Percentiles rank a stretch among this genome's conserved stretches.
Conservation (phyloP, 2,329 filamentous ascomycete genomes). For the Fusarium sp. region DNA sequence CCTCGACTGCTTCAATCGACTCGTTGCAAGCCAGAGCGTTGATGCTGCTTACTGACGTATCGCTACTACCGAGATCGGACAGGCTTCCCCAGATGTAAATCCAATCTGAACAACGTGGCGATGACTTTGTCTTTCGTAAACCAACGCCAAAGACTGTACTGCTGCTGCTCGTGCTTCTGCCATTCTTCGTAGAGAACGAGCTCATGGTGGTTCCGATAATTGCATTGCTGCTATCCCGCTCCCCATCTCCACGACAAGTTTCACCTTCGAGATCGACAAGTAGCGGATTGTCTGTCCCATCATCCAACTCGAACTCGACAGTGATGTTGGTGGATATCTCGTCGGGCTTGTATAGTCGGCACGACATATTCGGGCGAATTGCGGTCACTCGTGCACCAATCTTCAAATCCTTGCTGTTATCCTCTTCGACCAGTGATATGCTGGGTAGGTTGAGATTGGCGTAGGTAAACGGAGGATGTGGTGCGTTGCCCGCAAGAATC, state of each 20-base stretch:
- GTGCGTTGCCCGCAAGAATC: conserved; percentile 52
- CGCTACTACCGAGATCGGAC: conserved; percentile 36
- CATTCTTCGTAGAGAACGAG: neutral
- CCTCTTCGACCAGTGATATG: conserved; percentile 35
- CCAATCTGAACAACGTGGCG: conserved; percentile 50
- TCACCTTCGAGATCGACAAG: conserved; percentile 44
- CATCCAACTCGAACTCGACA: conserved; percentile 28
- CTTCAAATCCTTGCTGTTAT: conserved; percentile 16
- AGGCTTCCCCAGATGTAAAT: conserved; percentile 55
- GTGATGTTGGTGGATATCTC: conserved; percentile 47
- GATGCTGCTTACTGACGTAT: conserved; percentile 48
- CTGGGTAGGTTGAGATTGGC: conserved; percentile 49
- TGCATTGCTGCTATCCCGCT: conserved; percentile 29
- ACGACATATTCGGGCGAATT: conserved; percentile 50
- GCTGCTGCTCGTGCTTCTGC: neutral
- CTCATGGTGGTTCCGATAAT: conserved; percentile 33
- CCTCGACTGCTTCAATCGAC: conserved; percentile 49
- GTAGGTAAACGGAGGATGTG: conserved; percentile 55
- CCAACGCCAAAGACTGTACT: conserved; percentile 39
- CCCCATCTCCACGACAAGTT: conserved; percentile 24
- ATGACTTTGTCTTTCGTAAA: conserved; percentile 32
- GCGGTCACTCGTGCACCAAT: conserved; percentile 49
- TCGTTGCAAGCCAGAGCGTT: conserved; percentile 57
- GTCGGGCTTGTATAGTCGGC: conserved; percentile 35
- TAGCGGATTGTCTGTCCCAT: conserved; percentile 38